Percentiles rank a stretch among this genome's conserved stretches.
Evolutionary conservation across 768 basidiomycete genomes (phyloP).

Genomic region (Trametes sanguinea): DNA sequence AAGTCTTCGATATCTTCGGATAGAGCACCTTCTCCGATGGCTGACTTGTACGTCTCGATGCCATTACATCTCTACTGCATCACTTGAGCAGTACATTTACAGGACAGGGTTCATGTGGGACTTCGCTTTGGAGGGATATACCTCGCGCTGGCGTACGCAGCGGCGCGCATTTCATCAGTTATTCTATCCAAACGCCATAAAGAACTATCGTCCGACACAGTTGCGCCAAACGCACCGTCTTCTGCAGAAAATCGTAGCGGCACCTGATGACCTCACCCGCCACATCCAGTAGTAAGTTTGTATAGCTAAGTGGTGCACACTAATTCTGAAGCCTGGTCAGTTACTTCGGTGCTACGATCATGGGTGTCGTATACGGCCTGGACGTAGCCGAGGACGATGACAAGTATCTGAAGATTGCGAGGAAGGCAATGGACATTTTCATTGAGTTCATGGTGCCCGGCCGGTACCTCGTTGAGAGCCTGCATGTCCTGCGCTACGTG

Average conservation of each 20-base stretch:
- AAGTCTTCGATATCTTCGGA: slow-evolving; percentile 9
- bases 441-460: slow-evolving; percentile 35
- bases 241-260: background rate
- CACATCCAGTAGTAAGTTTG: slow-evolving; percentile 8
- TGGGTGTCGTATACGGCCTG: slow-evolving; percentile 27
- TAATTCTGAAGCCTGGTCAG: background rate
- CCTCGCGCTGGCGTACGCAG: slow-evolving; percentile 17
- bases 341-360: slow-evolving; percentile 17
- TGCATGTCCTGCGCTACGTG: slow-evolving; percentile 27
- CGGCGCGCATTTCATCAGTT: slow-evolving; percentile 22
- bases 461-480: slow-evolving; percentile 44
- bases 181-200: slow-evolving; percentile 13
- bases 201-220: slow-evolving; percentile 9
- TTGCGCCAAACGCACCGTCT: slow-evolving; percentile 1
- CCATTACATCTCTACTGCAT: too few species aligned
- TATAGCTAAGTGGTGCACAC: background rate
- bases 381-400: slow-evolving; percentile 21
- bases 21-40: slow-evolving; percentile 4
- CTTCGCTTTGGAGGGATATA: slow-evolving; percentile 2
- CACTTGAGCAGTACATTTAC: background rate
- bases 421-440: slow-evolving; percentile 21
- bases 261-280: slow-evolving; percentile 4
- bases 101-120: slow-evolving; percentile 11
- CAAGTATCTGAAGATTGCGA: slow-evolving; percentile 21
- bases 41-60: background rate